Percentiles rank a stretch among this genome's conserved stretches.
Conservation (phyloP, 2,329 filamentous ascomycete genomes). For the Venturia asperata region DNA sequence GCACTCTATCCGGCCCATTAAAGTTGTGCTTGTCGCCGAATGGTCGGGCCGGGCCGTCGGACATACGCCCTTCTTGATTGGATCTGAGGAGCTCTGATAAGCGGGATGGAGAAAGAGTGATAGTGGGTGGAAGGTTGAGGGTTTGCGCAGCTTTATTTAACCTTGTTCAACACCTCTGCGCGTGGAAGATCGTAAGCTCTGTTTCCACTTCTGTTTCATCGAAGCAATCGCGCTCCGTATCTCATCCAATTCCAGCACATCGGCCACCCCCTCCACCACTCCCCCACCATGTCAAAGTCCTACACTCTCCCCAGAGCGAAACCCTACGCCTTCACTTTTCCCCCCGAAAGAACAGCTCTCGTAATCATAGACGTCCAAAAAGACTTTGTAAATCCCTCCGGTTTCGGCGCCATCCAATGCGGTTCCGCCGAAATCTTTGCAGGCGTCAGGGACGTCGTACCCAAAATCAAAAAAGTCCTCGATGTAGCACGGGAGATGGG, state of each 20-base stretch:
- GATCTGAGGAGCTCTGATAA: not conserved
- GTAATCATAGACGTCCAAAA: conserved; percentile 7
- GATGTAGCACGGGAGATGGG: not conserved
- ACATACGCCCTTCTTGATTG: not conserved
- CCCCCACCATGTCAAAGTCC: not conserved
- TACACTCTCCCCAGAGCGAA: not conserved
- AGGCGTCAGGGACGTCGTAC: not conserved
- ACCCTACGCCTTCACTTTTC: not conserved
- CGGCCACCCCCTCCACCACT: not conserved
- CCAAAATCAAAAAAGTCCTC: not conserved
- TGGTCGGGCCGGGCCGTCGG: not conserved
- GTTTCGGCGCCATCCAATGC: not conserved
- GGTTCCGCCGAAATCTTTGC: not conserved
- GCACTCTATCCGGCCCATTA: no score
- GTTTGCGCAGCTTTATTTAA: no score
- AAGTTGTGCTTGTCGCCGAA: not conserved
- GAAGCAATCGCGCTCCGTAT: no score
- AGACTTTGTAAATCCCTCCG: not conserved
- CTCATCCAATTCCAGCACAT: not conserved
- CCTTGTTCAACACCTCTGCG: no score
- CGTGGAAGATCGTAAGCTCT: no score
- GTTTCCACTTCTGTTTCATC: no score
- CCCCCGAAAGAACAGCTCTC: conserved; percentile 1
- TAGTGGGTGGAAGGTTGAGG: no score
- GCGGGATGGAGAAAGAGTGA: no score